phyloP scores from a whole-genome alignment of 495 filamentous ascomycete species.

The Aspergillus diversus region DNA sequence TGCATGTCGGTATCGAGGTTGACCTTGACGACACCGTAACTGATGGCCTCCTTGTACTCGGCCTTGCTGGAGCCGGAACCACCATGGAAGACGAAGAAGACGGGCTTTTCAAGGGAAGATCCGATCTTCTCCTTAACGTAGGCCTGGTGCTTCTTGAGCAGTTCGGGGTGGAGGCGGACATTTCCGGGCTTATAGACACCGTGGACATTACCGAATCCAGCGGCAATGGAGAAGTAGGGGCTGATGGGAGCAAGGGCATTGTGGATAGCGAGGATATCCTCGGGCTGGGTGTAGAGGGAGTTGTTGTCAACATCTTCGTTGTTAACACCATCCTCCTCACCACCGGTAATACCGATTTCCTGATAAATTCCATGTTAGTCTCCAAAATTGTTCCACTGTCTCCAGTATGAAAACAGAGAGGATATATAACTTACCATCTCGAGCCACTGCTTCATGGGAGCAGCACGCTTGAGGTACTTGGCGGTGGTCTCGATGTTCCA shows the following conservation, averaged over 20 bases:
- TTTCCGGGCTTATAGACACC: constrained; percentile 99
- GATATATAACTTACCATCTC: constrained; percentile 75
- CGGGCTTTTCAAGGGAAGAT: constrained; percentile 77
- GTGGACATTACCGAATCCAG: constrained; percentile 98
- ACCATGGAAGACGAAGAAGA: constrained; percentile 99
- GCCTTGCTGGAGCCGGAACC: constrained; percentile 87
- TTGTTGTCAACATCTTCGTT: constrained; percentile 84
- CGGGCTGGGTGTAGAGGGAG: constrained; percentile 95
- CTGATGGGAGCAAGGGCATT: constrained; percentile 78
- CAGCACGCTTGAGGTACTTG: constrained; percentile 86
- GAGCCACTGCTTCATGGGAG: constrained; percentile 97
- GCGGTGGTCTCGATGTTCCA: constrained; percentile 91
- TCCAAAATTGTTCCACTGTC: too few species aligned
- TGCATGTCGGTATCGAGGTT: constrained; percentile 77
- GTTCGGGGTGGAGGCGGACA: constrained; percentile 91
- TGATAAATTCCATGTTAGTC: constrained; percentile 25
- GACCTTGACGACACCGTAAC: constrained; percentile 97
- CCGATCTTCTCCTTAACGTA: constrained; percentile 77
- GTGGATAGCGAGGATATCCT: constrained; percentile 91
- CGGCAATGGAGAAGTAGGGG: constrained; percentile 96
- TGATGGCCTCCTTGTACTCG: constrained; percentile 86
- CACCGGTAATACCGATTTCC: constrained; percentile 93
- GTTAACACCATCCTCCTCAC: constrained; percentile 89
- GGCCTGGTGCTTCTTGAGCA: constrained; percentile 91
- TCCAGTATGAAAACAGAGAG: not conserved